A percentile compares a stretch with the other conserved stretches of the same genome.
Evolutionary conservation across 2,329 filamentous ascomycete genomes (phyloP).

Genomic region (Penicillium sp.): DNA sequence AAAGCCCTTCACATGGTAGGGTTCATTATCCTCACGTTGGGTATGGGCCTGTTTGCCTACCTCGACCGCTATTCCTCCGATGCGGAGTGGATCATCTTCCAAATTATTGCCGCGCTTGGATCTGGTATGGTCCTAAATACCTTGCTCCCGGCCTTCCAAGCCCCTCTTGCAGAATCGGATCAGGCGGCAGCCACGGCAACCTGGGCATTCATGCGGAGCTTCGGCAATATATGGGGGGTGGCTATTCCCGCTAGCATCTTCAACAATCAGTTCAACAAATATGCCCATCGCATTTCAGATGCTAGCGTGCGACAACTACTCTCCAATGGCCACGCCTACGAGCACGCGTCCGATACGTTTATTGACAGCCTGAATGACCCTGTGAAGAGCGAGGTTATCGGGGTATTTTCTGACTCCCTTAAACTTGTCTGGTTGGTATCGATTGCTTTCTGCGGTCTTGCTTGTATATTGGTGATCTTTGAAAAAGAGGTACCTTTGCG

Average conservation of each 20-base stretch:
- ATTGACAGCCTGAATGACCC: neutral
- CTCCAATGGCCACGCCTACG: neutral
- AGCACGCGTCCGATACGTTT: neutral
- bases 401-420: neutral
- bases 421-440: neutral
- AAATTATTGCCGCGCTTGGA: constrained; percentile 23
- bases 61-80: constrained; percentile 39
- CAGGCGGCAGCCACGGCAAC: constrained; percentile 20
- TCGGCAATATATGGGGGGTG: constrained; percentile 26
- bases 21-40: constrained; percentile 41
- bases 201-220: constrained; percentile 26
- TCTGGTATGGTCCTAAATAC: constrained; percentile 17
- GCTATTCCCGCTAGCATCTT: neutral
- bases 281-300: neutral
- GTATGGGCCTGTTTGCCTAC: constrained; percentile 41
- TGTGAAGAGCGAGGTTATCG: neutral
- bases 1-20: constrained; percentile 36
- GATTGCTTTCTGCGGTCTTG: constrained; percentile 1
- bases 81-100: constrained; percentile 37
- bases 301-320: neutral
- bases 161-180: constrained; percentile 21
- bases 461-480: neutral
- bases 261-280: neutral
- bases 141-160: constrained; percentile 26
- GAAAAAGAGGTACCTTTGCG: constrained; percentile 1